Evolutionary conservation across 495 filamentous ascomycete species (phyloP), one percentile per base, ranked within the genome.

Genomic region (Lepidopterella palustris): DNA sequence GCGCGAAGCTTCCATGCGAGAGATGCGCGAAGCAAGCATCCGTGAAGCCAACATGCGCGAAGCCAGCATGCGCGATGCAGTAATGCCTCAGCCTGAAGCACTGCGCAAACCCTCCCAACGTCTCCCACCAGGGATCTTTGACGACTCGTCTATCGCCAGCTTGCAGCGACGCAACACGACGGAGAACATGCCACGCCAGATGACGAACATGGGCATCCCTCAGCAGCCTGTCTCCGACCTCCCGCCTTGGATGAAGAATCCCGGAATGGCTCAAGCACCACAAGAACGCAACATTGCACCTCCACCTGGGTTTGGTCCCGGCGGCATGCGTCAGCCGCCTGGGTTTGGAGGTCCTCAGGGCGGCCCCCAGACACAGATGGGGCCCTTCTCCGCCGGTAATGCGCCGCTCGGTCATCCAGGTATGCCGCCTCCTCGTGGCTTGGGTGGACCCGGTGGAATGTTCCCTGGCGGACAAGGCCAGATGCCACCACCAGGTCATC

Each of bases 121-220:
- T n/a, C 28, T 59, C 5, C 65, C 57, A 20, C 49, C 50, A 9
- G 53, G 57, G n/a, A 45, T 57, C 15, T 58, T 57, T 29, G 64
- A 67, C 21, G 64, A 67, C 40, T 61, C 61, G 10, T 40, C 52
- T 15, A 45, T 64, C 9, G 57, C 59, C 4, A 50, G 32, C 13
- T 54, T 63, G 3, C 60, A 66, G 54, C 66, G 60, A 25, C 64
- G 64, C 42, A 64, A 62, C 40, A 66, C 67, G 0, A 58, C 57
- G 59, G 64, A 51, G 59, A 63, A 58, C 18, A 61, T 61, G 47
- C 60, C 63, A 11, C 59, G 63, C 13, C 64, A 63, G 42, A 57
- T 63, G 61, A 68, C 61, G 0, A 68, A 68, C 53, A 68, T 68
- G 65, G 65, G 64, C 35, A 69, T 69, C 18, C 67, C 67, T 15